A percentile compares a stretch with the other conserved stretches of the same genome.
phyloP scores from a whole-genome alignment of 169 alveolate genomes.

The Eimeria falciformis region DNA sequence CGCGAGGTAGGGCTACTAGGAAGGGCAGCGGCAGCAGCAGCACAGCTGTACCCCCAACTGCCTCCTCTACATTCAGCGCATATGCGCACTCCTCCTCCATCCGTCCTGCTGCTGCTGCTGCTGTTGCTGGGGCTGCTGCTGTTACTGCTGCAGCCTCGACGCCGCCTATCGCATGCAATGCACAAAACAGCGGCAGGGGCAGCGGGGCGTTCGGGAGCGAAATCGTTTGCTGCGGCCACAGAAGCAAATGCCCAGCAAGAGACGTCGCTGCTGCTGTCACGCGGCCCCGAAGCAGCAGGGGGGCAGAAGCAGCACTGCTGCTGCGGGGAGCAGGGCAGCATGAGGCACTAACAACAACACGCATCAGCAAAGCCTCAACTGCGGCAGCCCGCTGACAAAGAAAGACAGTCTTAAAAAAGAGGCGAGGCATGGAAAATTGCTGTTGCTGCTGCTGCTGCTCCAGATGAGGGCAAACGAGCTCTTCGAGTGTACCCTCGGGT shows the following conservation, averaged over 20 bases:
- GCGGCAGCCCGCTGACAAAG: conserved; percentile 6
- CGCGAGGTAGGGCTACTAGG: not conserved
- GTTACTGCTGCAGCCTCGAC: not conserved
- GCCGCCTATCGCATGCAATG: conserved; percentile 35
- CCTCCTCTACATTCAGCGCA: not conserved
- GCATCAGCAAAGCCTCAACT: conserved; percentile 23
- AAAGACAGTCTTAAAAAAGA: conserved; percentile 31
- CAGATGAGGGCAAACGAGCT: not conserved
- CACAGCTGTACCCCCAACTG: conserved; percentile 13
- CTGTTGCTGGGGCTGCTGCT: conserved; percentile 1
- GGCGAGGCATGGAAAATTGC: not conserved
- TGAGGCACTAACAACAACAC: not conserved
- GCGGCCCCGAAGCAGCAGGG: conserved; percentile 12
- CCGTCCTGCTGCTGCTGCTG: not conserved
- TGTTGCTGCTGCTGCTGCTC: conserved; percentile 13
- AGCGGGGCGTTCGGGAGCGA: not conserved
- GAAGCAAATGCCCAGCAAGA: not conserved
- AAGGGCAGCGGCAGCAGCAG: conserved; percentile 28
- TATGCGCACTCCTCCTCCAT: not conserved
- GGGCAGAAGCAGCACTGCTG: conserved; percentile 1
- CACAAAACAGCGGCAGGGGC: conserved; percentile 36
- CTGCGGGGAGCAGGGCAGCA: not conserved
- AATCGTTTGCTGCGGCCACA: conserved; percentile 34
- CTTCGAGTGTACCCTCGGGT: not conserved
- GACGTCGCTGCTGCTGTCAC: not conserved